A percentile compares a stretch with the other conserved stretches of the same genome.
phyloP scores from a whole-genome alignment of 2,329 filamentous ascomycete genomes.

The Venturia effusa region DNA sequence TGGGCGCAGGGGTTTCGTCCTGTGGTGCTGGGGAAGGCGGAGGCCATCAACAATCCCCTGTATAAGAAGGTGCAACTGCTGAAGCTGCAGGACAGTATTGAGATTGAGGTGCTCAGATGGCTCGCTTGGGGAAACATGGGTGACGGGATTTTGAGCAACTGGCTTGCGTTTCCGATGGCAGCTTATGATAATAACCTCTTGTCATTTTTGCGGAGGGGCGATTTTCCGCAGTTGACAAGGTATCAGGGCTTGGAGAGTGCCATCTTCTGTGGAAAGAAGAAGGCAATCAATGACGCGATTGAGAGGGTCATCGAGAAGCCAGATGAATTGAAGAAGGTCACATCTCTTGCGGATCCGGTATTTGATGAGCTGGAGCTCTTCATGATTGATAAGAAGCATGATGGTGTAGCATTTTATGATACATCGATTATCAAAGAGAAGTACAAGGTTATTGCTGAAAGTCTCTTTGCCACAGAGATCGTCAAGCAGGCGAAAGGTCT shows the following conservation, averaged over 20 bases:
- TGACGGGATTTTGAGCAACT: conserved; percentile 68
- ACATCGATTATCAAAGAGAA: conserved; percentile 48
- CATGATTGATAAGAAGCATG: conserved; percentile 51
- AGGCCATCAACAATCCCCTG: conserved; percentile 73
- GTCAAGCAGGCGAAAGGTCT: conserved; percentile 49
- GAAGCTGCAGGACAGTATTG: conserved; percentile 50
- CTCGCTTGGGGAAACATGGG: conserved; percentile 89
- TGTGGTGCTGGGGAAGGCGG: conserved; percentile 64
- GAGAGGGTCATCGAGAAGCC: conserved; percentile 28
- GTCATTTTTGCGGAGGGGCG: conserved; percentile 60
- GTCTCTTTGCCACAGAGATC: conserved; percentile 34
- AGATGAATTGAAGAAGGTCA: conserved; percentile 45
- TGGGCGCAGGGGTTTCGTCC: conserved; percentile 90
- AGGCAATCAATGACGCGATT: conserved; percentile 32
- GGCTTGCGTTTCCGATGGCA: conserved; percentile 77
- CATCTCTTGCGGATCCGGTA: conserved; percentile 44
- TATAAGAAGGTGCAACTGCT: conserved; percentile 57
- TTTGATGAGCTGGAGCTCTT: conserved; percentile 43
- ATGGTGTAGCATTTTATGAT: conserved; percentile 70
- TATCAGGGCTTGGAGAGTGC: conserved; percentile 62
- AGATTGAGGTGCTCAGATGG: conserved; percentile 70
- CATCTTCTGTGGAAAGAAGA: conserved; percentile 60
- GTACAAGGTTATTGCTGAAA: conserved; percentile 58
- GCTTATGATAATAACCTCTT: conserved; percentile 61
- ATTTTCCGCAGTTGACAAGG: conserved; percentile 62